Percentiles rank a stretch among this genome's conserved stretches.
Conservation (phyloP, 169 alveolate species). For the Plasmodium cynomolgi region DNA sequence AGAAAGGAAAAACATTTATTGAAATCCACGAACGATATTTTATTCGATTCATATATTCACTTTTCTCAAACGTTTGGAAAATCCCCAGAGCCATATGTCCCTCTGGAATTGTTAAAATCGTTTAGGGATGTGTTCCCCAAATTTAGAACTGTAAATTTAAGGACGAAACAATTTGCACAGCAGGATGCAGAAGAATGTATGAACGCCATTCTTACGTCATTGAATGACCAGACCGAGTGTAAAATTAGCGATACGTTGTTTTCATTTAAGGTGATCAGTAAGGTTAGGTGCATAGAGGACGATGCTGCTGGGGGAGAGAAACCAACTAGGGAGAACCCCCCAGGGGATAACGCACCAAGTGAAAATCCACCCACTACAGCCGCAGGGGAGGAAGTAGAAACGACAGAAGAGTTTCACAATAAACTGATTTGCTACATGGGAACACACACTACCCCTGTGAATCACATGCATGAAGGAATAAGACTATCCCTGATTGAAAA, state of each 20-base stretch:
- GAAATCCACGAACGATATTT: conserved; percentile 35
- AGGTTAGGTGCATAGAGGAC: conserved; percentile 19
- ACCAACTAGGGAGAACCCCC: neutral
- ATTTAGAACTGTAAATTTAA: conserved; percentile 63
- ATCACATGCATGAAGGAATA: conserved; percentile 93
- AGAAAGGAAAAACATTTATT: conserved; percentile 27
- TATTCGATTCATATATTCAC: conserved; percentile 77
- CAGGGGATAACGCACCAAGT: neutral
- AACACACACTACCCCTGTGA: conserved; percentile 89
- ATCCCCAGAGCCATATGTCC: conserved; percentile 74
- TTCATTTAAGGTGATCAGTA: conserved; percentile 44
- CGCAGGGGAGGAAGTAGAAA: neutral
- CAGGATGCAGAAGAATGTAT: conserved; percentile 84
- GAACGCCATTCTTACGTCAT: conserved; percentile 84
- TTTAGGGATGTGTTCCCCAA: conserved; percentile 70
- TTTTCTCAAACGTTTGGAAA: conserved; percentile 77
- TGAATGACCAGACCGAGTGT: conserved; percentile 46
- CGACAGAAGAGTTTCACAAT: conserved; percentile 50
- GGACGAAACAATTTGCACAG: conserved; percentile 70
- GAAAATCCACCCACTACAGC: neutral
- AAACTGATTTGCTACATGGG: conserved; percentile 89
- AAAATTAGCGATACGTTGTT: conserved; percentile 58
- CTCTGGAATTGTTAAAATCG: conserved; percentile 49
- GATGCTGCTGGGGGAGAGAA: neutral
- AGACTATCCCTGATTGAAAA: conserved; percentile 90